These are phyloP conservation scores for Penicillium maclennaniae DNA, from an alignment of 495 filamentous ascomycete genomes.

Conservation along the genomic window DNA sequence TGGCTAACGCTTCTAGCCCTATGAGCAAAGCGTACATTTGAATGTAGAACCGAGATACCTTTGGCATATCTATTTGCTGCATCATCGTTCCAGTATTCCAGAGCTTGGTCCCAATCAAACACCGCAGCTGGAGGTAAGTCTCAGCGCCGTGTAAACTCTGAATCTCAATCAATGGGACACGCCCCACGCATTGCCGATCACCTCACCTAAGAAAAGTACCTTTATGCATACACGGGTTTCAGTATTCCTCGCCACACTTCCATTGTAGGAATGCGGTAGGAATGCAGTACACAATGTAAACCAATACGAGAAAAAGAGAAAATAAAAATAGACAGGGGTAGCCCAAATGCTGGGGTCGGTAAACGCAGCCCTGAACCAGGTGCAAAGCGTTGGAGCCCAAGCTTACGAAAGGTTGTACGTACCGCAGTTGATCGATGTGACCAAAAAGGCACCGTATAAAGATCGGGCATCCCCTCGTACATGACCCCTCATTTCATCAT, in stretches of 20 bases:
- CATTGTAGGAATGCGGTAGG: background rate
- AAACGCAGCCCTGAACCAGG: too few relatives aligned
- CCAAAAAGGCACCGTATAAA: background rate
- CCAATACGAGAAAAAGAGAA: too few relatives aligned
- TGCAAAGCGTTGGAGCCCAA: too few relatives aligned
- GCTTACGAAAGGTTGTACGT: too few relatives aligned
- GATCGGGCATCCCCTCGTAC: background rate
- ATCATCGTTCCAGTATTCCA: background rate
- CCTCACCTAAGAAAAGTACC: too few relatives aligned
- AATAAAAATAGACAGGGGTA: too few relatives aligned
- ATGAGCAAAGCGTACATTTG: background rate
- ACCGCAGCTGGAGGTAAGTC: background rate
- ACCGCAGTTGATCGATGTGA: too few relatives aligned
- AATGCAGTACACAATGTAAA: too few relatives aligned
- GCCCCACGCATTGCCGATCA: background rate
- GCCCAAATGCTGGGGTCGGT: too few relatives aligned
- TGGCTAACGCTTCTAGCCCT: background rate
- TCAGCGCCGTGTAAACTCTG: background rate
- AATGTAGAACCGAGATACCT: constrained; percentile 13
- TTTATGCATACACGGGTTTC: background rate
- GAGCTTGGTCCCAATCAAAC: background rate
- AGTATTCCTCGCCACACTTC: background rate
- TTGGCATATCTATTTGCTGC: constrained; percentile 7
- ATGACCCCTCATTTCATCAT: constrained; percentile 3
- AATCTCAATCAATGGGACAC: background rate